Conservation (phyloP, 2,329 filamentous ascomycete species). For the Venturia aucupariae region DNA sequence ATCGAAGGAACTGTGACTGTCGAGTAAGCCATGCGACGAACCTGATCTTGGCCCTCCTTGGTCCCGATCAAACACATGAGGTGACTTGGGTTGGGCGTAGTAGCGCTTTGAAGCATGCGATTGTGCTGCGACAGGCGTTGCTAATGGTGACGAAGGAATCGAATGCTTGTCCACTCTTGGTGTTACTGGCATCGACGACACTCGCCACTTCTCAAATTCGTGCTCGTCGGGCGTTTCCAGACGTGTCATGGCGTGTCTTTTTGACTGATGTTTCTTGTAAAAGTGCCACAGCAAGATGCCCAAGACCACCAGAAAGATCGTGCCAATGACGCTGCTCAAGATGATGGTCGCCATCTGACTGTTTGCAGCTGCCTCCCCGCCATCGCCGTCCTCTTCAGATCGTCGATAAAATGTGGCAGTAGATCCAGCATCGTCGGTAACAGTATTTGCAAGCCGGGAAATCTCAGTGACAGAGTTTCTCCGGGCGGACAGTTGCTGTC, state of each 20-base stretch:
- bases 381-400: not conserved
- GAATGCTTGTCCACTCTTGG: not conserved
- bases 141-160: not conserved
- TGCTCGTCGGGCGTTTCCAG: not conserved
- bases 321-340: not conserved
- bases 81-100: not conserved
- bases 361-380: not conserved
- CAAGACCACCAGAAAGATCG: not conserved
- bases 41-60: not conserved
- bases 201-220: conserved; percentile 2
- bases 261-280: not conserved
- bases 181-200: not conserved
- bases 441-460: not conserved
- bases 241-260: not conserved
- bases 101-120: not conserved
- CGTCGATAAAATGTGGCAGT: not conserved
- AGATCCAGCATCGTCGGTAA: not conserved
- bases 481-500: not conserved
- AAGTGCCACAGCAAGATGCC: not conserved
- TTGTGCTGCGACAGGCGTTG: not conserved
- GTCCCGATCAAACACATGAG: not conserved
- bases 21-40: not conserved
- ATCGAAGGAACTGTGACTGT: not conserved
- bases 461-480: not conserved
- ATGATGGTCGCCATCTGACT: not conserved